Evolutionary conservation across 352 stramenopile genomes (phyloP).

Genomic region (Phytopythium chamaehyphon): DNA sequence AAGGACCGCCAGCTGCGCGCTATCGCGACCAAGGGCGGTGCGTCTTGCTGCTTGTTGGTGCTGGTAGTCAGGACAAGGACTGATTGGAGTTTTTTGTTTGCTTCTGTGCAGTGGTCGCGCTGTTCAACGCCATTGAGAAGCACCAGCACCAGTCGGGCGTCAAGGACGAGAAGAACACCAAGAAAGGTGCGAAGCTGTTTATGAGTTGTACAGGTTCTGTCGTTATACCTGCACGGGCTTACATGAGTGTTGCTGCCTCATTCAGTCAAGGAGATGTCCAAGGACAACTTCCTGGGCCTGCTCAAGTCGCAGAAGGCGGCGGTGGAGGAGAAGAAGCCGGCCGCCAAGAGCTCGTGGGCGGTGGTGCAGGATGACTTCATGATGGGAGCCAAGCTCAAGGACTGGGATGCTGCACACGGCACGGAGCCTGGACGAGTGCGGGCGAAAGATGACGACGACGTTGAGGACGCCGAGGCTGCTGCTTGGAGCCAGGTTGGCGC

Average conservation of each 20-base stretch:
- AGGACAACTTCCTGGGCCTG: conserved; percentile 78
- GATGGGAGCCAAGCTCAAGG: conserved; percentile 85
- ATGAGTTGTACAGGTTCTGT: neutral
- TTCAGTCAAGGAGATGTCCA: conserved; percentile 77
- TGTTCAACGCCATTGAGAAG: conserved; percentile 86
- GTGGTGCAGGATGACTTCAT: conserved; percentile 86
- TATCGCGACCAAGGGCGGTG: conserved; percentile 80
- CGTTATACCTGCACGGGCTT: neutral
- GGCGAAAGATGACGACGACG: conserved; percentile 47
- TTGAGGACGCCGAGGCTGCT: conserved; percentile 54
- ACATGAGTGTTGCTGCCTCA: neutral
- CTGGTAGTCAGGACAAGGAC: neutral
- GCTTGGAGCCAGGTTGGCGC: conserved; percentile 59
- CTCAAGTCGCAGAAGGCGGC: conserved; percentile 59
- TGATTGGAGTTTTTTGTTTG: neutral
- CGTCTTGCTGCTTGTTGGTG: conserved; percentile 4
- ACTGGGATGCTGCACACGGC: conserved; percentile 67
- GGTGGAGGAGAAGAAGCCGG: conserved; percentile 6
- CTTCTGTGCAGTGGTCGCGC: conserved; percentile 50
- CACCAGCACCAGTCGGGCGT: conserved; percentile 73
- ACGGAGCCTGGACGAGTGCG: conserved; percentile 40
- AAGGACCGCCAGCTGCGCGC: conserved; percentile 71
- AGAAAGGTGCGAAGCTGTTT: conserved; percentile 36
- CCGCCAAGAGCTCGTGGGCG: conserved; percentile 64
- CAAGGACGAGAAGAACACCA: conserved; percentile 56